A percentile compares a stretch with the other conserved stretches of the same genome.
phyloP scores from a whole-genome alignment of 768 basidiomycete genomes.

The Lactarius indigo region DNA sequence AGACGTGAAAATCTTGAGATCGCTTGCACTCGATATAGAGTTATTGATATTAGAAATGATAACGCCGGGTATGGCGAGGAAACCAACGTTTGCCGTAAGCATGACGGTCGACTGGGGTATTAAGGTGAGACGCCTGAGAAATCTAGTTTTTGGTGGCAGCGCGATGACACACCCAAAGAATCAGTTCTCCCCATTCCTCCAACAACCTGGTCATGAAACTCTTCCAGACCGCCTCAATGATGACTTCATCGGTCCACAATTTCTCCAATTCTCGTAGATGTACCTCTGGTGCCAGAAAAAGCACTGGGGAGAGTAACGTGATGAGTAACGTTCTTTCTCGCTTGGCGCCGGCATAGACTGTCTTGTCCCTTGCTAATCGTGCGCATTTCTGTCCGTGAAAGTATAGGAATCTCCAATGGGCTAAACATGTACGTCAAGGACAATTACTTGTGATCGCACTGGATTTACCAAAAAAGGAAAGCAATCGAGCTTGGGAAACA shows the following conservation, averaged over 20 bases:
- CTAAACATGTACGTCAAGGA: background rate
- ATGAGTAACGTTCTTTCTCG: constrained; percentile 12
- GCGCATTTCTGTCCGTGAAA: constrained; percentile 17
- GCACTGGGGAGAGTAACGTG: constrained; percentile 11
- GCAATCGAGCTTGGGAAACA: constrained; percentile 9
- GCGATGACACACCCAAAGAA: constrained; percentile 9
- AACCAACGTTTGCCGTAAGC: constrained; percentile 35
- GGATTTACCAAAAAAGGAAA: constrained; percentile 14
- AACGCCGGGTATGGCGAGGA: constrained; percentile 35
- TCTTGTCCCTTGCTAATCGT: constrained; percentile 7
- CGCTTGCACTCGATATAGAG: background rate
- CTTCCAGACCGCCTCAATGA: constrained; percentile 16
- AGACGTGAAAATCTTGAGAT: constrained; percentile 29
- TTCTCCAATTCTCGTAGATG: constrained; percentile 13
- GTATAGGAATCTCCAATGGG: constrained; percentile 20
- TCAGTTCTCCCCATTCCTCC: constrained; percentile 10
- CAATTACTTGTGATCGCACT: background rate
- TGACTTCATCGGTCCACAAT: constrained; percentile 11
- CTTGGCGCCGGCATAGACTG: background rate
- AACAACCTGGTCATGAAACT: constrained; percentile 8
- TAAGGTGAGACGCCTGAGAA: background rate
- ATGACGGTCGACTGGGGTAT: constrained; percentile 33
- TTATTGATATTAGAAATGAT: background rate
- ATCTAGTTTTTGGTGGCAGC: background rate
- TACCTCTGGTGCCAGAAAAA: constrained; percentile 18